phyloP scores from a whole-genome alignment of 2,329 filamentous ascomycete species.

The Penicillium rolfsii region DNA sequence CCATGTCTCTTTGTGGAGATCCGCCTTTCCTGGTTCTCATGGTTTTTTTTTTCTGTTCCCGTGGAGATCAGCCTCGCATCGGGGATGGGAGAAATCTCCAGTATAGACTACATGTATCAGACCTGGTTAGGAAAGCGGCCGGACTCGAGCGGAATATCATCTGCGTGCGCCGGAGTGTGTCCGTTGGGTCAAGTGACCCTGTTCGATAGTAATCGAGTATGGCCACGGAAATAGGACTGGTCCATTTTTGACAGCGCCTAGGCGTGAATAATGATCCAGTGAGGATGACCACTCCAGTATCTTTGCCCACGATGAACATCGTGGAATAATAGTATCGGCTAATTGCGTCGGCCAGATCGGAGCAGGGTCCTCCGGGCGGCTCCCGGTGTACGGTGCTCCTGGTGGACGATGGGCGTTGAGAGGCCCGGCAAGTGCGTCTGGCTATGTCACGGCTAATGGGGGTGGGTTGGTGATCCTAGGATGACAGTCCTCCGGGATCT shows the following conservation, averaged over 20 bases:
- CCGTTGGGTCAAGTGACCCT: slow-evolving; percentile 5
- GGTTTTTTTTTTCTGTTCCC: background rate
- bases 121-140: slow-evolving; percentile 19
- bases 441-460: background rate
- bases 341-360: slow-evolving; percentile 22
- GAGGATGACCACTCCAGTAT: background rate
- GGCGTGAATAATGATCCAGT: background rate
- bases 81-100: background rate
- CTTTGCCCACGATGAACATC: no score
- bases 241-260: background rate
- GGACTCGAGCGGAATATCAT: background rate
- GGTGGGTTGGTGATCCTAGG: background rate
- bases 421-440: background rate
- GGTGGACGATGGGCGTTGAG: background rate
- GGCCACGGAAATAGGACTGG: background rate
- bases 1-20: background rate
- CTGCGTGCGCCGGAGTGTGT: background rate
- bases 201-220: slow-evolving; percentile 1
- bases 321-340: slow-evolving; percentile 12
- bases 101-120: slow-evolving; percentile 12
- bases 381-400: slow-evolving; percentile 22
- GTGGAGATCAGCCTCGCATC: background rate
- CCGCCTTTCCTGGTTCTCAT: background rate
- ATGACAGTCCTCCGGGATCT: slow-evolving; percentile 3
- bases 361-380: slow-evolving; percentile 33